phyloP scores from a whole-genome alignment of 208 protist genomes.

The Crithidia acanthocephali region DNA sequence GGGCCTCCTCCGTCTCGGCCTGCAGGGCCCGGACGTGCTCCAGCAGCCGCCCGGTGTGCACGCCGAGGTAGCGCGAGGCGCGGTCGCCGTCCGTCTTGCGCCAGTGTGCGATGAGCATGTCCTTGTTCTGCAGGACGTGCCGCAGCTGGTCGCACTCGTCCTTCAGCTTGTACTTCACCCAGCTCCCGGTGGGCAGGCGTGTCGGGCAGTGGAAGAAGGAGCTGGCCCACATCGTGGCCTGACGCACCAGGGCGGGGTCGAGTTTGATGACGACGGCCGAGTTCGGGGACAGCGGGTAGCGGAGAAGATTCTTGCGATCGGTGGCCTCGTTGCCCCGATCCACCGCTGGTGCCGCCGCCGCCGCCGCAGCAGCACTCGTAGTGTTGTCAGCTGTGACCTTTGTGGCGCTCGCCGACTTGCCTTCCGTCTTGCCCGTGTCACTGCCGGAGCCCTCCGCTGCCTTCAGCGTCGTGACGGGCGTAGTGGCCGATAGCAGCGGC shows the following conservation, averaged over 20 bases:
- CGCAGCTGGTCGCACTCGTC: constrained; percentile 78
- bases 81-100: constrained; percentile 41
- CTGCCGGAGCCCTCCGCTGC: background rate
- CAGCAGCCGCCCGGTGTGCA: constrained; percentile 50
- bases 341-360: background rate
- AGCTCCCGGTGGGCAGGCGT: constrained; percentile 39
- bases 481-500: constrained; percentile 21
- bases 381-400: background rate
- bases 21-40: constrained; percentile 67
- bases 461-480: constrained; percentile 14
- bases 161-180: constrained; percentile 91
- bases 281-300: constrained; percentile 13
- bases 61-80: constrained; percentile 57
- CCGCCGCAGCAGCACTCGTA: background rate
- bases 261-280: constrained; percentile 46
- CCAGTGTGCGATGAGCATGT: constrained; percentile 77
- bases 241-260: constrained; percentile 43
- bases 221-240: constrained; percentile 74
- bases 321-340: constrained; percentile 10
- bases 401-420: background rate
- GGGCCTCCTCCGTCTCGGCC: constrained; percentile 67
- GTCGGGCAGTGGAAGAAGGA: constrained; percentile 69
- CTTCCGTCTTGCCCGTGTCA: too few relatives aligned
- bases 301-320: background rate
- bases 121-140: constrained; percentile 78